Evolutionary conservation across 2,329 filamentous ascomycete species (phyloP), one percentile per base, ranked within the genome.

Genomic region (Hansfordia pulvinata): DNA sequence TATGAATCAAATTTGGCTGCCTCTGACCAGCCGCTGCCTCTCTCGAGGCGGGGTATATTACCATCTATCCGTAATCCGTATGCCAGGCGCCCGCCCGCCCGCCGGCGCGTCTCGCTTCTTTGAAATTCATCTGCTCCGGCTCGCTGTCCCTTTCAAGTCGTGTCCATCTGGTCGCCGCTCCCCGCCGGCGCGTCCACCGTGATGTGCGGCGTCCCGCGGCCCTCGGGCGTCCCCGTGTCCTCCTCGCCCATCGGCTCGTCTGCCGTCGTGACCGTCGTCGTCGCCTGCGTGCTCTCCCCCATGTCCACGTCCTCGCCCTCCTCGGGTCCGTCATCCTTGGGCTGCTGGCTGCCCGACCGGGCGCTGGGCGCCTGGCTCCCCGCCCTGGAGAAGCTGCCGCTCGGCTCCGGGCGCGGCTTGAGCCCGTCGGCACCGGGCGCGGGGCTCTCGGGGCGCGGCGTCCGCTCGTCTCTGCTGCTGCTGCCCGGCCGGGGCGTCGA

Each of bases 81-180:
- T n/a, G n/a, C n/a, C n/a, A n/a, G n/a, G n/a, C n/a, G n/a, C n/a
- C n/a, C n/a, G n/a, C n/a, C n/a, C n/a, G n/a, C n/a, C n/a, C n/a
- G n/a, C n/a, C n/a, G n/a, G n/a, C n/a, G n/a, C 15, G 28, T 25
- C 33, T 33, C 35, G 23, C 23, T 37, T 29, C 35, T 33, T 21
- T 43, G 43, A 39, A 35, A 35, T 46, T 45, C 37, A 40, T 16
- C 15, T n/a, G n/a, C 23, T 27, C 36, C 31, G 30, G 39, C 19
- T 20, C 22, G 26, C 16, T 17, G 29, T 35, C 33, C 38, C 14
- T 32, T 47, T 52, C 25, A 54, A 9, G 53, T 63, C 39, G 56
- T 81, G 56, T 83, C 78, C 78, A 83, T 84, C 41, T 59, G 67
- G 37, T 78, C 73, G 6, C 53, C 60, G 17, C 43, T 46, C 19